Conservation (phyloP, 1,139 yeast genomes). For the Suhomyces terraborum region DNA sequence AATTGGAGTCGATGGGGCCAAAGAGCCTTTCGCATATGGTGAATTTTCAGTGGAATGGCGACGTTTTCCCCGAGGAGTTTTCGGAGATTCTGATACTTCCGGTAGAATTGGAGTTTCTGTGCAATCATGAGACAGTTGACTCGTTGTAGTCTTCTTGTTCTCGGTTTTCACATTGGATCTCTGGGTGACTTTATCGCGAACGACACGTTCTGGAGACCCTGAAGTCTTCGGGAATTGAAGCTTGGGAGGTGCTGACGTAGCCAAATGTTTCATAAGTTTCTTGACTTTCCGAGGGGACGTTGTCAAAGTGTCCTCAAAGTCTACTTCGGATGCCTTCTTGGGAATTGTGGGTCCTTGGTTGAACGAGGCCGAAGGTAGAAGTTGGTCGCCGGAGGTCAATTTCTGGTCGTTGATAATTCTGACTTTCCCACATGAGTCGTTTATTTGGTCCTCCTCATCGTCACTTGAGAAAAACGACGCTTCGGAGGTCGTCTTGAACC, state of each 20-base stretch:
- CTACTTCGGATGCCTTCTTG: neutral
- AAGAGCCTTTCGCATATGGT: neutral
- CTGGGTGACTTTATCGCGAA: too few species aligned
- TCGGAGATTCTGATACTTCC: too few species aligned
- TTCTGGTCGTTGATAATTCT: slow-evolving; percentile 8
- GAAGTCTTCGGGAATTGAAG: neutral
- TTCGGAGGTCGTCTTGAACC: slow-evolving; percentile 6
- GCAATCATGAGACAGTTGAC: too few species aligned
- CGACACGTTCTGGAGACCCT: too few species aligned
- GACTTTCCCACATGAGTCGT: neutral
- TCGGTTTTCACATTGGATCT: too few species aligned
- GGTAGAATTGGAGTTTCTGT: too few species aligned
- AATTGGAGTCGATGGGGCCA: slow-evolving; percentile 10
- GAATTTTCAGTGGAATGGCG: neutral
- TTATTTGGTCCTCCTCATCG: slow-evolving; percentile 6
- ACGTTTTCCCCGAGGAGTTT: slow-evolving; percentile 3
- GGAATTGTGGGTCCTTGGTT: slow-evolving; percentile 5
- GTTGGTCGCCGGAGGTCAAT: slow-evolving; percentile 1
- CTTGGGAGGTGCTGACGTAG: neutral
- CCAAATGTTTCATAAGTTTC: slow-evolving; percentile 3
- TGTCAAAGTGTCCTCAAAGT: slow-evolving; percentile 16
- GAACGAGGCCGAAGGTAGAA: slow-evolving; percentile 10
- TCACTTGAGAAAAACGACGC: slow-evolving; percentile 13
- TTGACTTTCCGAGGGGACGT: slow-evolving; percentile 23
- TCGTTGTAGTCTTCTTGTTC: too few species aligned